Conservation (phyloP, 139 green algal species). For the Coelastrella sp. region DNA sequence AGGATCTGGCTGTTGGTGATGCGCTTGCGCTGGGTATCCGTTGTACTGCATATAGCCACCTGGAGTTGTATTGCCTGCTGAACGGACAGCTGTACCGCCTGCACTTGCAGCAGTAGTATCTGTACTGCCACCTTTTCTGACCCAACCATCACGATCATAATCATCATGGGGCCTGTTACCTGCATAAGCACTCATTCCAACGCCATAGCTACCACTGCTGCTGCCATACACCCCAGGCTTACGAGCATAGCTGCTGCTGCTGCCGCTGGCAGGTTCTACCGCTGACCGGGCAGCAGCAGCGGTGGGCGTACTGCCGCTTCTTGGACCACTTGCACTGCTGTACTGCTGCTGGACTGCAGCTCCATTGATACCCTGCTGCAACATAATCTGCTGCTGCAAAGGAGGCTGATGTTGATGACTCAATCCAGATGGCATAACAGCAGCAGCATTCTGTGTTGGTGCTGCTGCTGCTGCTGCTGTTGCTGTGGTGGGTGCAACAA, state of each 20-base stretch:
- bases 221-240: neutral
- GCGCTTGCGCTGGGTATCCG: neutral
- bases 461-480: neutral
- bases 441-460: neutral
- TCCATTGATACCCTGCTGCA: neutral
- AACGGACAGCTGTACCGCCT: neutral
- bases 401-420: too few relatives aligned
- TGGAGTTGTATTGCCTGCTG: neutral
- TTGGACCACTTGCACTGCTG: neutral
- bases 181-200: neutral
- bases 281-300: neutral
- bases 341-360: neutral
- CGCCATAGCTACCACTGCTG: constrained; percentile 10
- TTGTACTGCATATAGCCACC: neutral
- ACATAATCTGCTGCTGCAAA: neutral
- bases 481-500: neutral
- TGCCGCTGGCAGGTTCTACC: neutral
- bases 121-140: neutral
- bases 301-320: neutral
- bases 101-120: neutral
- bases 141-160: constrained; percentile 12
- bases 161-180: neutral
- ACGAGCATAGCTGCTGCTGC: neutral
- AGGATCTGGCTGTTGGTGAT: neutral
- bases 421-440: too few relatives aligned